phyloP scores from a whole-genome alignment of 2,329 filamentous ascomycete species.

The Thyridium curvatum region DNA sequence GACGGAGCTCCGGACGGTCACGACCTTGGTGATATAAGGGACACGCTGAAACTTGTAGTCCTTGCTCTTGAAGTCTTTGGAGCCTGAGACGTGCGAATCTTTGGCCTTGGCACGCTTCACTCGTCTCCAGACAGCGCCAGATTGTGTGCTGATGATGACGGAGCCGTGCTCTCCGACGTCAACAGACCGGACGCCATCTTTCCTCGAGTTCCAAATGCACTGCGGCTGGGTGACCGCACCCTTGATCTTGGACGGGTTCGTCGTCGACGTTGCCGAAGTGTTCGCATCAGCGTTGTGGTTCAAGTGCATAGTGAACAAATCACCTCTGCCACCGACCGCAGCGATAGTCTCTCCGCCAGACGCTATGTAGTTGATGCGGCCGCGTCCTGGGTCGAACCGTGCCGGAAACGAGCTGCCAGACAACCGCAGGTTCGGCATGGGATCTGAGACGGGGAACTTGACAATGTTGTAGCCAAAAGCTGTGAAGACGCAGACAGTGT shows the following conservation, averaged over 20 bases:
- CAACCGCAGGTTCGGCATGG: slow-evolving; percentile 62
- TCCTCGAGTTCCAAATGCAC: slow-evolving; percentile 83
- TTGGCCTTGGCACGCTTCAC: slow-evolving; percentile 79
- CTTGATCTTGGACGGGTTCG: slow-evolving; percentile 85
- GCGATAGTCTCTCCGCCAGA: slow-evolving; percentile 89
- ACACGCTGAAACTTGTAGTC: slow-evolving; percentile 95
- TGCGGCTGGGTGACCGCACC: slow-evolving; percentile 72
- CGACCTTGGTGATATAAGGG: slow-evolving; percentile 78
- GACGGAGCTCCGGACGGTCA: slow-evolving; percentile 77
- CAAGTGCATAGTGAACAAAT: slow-evolving; percentile 80
- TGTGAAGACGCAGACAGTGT: slow-evolving; percentile 88
- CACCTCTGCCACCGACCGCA: slow-evolving; percentile 75
- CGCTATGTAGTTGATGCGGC: slow-evolving; percentile 64
- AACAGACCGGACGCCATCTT: slow-evolving; percentile 80
- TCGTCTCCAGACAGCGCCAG: slow-evolving; percentile 88
- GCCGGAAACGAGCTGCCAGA: slow-evolving; percentile 59
- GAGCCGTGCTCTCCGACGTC: slow-evolving; percentile 88
- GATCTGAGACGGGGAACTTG: slow-evolving; percentile 68
- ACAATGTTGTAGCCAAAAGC: slow-evolving; percentile 95
- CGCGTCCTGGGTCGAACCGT: slow-evolving; percentile 51
- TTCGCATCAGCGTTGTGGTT: slow-evolving; percentile 60
- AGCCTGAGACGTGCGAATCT: slow-evolving; percentile 43
- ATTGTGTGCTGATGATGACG: slow-evolving; percentile 87
- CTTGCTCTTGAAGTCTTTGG: slow-evolving; percentile 54
- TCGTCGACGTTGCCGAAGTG: slow-evolving; percentile 66